Evolutionary conservation across 345 rosid genomes (phyloP), one percentile per base, ranked within the genome.

Genomic region (Eucalyptus grandis): DNA sequence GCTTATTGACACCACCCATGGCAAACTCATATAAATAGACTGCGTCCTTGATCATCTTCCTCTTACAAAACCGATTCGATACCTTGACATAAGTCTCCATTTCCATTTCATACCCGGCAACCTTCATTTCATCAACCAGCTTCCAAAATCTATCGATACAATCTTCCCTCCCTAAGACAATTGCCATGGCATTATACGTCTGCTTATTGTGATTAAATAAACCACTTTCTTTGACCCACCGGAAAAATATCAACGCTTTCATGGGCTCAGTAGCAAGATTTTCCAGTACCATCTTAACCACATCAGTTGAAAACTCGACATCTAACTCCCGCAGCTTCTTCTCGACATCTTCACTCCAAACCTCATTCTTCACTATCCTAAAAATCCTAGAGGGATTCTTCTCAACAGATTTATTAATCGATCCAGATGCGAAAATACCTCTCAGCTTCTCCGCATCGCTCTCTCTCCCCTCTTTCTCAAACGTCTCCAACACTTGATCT

Each of bases 121-220:
- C 90, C 89, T 91, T 95, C 96, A 97, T 95, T 90, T 97, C 99
- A 86, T 93, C 93, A 19, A 95, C 85, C 89, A 96, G 90, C 89
- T 96, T 96, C 95, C 96, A 95, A 89, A 98, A 97, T 87, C 98
- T 93, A 91, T 97, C 99, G 10, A 94, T 90, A 87, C 92, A 97
- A 69, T 96, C 98, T 89, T 95, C 97, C 89, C 94, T 95, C 44
- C 99, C 99, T 91, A 98, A 91, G 86, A 96, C 93, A 90, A 93
- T 92, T 14, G 97, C 97, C 87, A 98, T 89, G 44, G 95, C 94
- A 94, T 98, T 98, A 89, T 95, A 97, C 24, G 94, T 98, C 77
- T 81, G 60, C 89, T 91, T 93, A 91, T 95, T 94, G 85, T 94
- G 98, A 92, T 93, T 94, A 90, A 90, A 92, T 49, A 93, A 87